These are phyloP conservation scores for Mrakia frigida DNA, from an alignment of 768 basidiomycete genomes.

Conservation along the genomic window DNA sequence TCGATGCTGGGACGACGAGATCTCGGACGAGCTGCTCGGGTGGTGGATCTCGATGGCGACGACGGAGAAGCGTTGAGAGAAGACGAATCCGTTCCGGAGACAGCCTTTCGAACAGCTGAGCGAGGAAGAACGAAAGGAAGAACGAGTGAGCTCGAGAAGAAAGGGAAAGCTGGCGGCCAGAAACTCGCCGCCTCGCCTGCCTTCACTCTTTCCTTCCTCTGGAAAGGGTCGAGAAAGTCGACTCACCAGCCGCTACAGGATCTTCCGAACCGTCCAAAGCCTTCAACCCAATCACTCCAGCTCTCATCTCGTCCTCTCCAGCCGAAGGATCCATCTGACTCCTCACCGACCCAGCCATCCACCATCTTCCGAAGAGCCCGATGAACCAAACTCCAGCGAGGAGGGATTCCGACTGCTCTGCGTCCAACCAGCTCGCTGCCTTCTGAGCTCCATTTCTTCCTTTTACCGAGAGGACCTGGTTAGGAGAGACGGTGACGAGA, in stretches of 20 bases:
- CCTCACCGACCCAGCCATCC: conserved; percentile 73
- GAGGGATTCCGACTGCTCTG: conserved; percentile 20
- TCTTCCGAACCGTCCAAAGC: conserved; percentile 50
- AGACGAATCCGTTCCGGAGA: background rate
- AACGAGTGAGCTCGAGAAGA: background rate
- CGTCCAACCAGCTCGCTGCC: conserved; percentile 18
- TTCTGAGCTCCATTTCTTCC: background rate
- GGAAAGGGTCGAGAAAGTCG: background rate
- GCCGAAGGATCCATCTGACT: conserved; percentile 33
- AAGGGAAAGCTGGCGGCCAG: background rate
- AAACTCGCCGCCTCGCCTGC: background rate
- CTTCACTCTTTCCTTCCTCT: background rate
- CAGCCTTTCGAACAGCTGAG: conserved; percentile 14
- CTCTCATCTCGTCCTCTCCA: conserved; percentile 43
- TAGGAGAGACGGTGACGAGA: conserved; percentile 68
- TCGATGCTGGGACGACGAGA: conserved; percentile 28
- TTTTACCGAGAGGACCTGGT: conserved; percentile 43
- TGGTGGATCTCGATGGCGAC: background rate
- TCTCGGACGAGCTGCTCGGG: conserved; percentile 16
- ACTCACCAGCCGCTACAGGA: conserved; percentile 24
- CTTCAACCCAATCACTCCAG: conserved; percentile 68
- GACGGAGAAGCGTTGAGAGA: background rate
- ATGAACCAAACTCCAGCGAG: conserved; percentile 72
- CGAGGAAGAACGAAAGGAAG: background rate
- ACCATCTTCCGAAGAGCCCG: conserved; percentile 87